phyloP scores from a whole-genome alignment of 805 yeast species.

The Ogataea nonfermentans region DNA sequence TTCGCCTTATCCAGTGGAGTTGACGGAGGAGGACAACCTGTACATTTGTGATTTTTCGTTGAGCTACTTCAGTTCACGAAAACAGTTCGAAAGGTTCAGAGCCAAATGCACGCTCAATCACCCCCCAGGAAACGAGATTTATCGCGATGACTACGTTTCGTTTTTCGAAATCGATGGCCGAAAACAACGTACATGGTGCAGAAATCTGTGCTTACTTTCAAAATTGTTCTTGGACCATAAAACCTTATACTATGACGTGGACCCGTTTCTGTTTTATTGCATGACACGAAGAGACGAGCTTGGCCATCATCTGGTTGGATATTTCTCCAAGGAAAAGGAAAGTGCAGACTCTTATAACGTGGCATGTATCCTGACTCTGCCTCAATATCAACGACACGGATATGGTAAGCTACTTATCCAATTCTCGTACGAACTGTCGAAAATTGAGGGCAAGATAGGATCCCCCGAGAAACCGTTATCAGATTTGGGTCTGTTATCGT shows the following conservation, averaged over 20 bases:
- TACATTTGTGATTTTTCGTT: constrained; percentile 91
- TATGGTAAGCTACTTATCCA: constrained; percentile 90
- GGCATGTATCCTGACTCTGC: constrained; percentile 94
- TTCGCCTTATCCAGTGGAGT: constrained; percentile 93
- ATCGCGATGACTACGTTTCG: constrained; percentile 87
- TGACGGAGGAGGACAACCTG: constrained; percentile 86
- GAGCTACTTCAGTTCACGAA: constrained; percentile 81
- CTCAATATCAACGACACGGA: constrained; percentile 95
- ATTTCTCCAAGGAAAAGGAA: constrained; percentile 95
- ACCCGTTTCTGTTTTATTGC: constrained; percentile 92
- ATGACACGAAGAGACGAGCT: constrained; percentile 88
- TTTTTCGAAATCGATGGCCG: constrained; percentile 98
- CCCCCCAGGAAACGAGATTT: constrained; percentile 98
- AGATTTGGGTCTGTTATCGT: constrained; percentile 88
- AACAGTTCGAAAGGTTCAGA: constrained; percentile 91
- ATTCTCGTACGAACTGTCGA: constrained; percentile 87
- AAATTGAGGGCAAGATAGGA: constrained; percentile 86
- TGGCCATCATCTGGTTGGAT: constrained; percentile 96
- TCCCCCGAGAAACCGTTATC: constrained; percentile 97
- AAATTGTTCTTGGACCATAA: constrained; percentile 94
- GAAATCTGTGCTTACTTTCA: constrained; percentile 86
- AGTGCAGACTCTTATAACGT: constrained; percentile 93
- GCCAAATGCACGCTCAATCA: constrained; percentile 84
- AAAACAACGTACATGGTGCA: constrained; percentile 95
- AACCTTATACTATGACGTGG: constrained; percentile 95